Evolutionary conservation across 495 filamentous ascomycete genomes (phyloP).

Genomic region (Choiromyces venosus): DNA sequence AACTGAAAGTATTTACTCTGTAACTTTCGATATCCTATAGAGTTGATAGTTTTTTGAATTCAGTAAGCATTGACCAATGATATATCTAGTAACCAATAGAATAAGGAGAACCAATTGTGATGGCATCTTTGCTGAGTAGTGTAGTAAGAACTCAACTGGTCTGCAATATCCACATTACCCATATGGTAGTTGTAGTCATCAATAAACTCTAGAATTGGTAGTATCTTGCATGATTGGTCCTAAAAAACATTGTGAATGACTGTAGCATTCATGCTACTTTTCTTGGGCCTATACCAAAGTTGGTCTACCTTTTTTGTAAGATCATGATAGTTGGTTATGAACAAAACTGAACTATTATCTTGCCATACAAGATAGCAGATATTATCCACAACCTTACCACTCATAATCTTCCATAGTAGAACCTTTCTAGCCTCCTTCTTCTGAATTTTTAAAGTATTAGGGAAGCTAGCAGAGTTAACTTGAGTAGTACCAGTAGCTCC

Average conservation of each 20-base stretch:
- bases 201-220: constrained; percentile 22
- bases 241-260: no score
- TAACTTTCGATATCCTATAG: no score
- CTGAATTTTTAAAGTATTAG: constrained; percentile 4
- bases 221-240: constrained; percentile 3
- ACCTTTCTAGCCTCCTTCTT: no score
- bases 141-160: constrained; percentile 27
- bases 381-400: neutral
- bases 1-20: no score
- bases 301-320: neutral
- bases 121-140: constrained; percentile 21
- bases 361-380: constrained; percentile 5
- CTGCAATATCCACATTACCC: constrained; percentile 36
- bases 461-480: constrained; percentile 3
- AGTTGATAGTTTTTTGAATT: no score
- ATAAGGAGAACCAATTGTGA: no score
- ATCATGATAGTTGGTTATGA: neutral
- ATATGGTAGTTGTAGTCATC: constrained; percentile 37
- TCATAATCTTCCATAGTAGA: no score
- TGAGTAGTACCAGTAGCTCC: neutral
- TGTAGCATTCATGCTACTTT: neutral
- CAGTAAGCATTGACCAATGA: constrained; percentile 9
- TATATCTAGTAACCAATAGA: constrained; percentile 37
- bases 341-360: constrained; percentile 5
- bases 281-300: constrained; percentile 2